Evolutionary conservation across 768 basidiomycete genomes (phyloP), one percentile per base, ranked within the genome.

Genomic region (Boletus huronensis): DNA sequence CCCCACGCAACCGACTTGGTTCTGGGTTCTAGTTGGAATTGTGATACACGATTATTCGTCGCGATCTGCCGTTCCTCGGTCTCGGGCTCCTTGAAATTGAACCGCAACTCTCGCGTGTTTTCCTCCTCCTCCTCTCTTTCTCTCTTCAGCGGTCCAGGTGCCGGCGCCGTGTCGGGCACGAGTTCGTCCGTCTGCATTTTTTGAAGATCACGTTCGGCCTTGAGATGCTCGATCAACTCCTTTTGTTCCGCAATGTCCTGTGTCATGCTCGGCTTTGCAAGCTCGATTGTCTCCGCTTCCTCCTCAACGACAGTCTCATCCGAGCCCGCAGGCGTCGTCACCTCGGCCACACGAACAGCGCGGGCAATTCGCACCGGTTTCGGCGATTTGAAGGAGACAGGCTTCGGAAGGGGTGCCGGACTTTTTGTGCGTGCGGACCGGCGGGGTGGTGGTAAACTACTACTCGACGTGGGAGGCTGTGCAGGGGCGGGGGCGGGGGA

Each of bases 1-100:
- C 92, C 92, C 91, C 91, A 94, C 3, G 87, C 89, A 50, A 87
- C 76, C 34, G 85, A 84, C 71, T 87, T 89, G 61, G 82, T 80
- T 64, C 82, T 80, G 11, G 91, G 84, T 59, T 85, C 79, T 58
- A 85, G 66, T 44, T 75, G 66, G 68, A 81, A 80, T 55, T 81
- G 68, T 29, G 77, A 71, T 48, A 85, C 76, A 43, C 91, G 80
- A 44, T 79, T 80, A 67, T 93, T 93, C 29, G 83, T 79, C 19
- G 75, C 79, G 48, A 88, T 78, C 43, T 71, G 73, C 41, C 82
- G 77, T 58, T 85, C 80, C 43, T 78, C 81, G 1, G 72, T 64
- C 68, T 87, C 84, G 8, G 83, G 83, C 52, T 90, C 84, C 68
- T 84, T 85, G 72, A 89, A 85, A 38, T 85, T 72, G 65, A 90